phyloP scores from a whole-genome alignment of 2,329 filamentous ascomycete genomes.

The Monosporascus ibericus region DNA sequence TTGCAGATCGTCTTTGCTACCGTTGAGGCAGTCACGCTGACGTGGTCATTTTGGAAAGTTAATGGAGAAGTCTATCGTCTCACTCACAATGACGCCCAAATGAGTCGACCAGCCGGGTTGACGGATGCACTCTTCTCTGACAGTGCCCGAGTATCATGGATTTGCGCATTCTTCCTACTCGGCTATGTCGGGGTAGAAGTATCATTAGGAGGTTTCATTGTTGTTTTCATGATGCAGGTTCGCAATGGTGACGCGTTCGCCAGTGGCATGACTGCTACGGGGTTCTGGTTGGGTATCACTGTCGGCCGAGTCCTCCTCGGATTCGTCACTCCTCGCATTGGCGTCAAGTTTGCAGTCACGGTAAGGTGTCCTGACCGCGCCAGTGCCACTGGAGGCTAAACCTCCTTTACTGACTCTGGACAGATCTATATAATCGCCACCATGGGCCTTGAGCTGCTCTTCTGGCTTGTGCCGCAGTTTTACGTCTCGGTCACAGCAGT shows the following conservation, averaged over 20 bases:
- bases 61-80: conserved; percentile 48
- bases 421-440: conserved; percentile 58
- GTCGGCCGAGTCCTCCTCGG: conserved; percentile 64
- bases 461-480: conserved; percentile 78
- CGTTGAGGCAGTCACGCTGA: conserved; percentile 46
- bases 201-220: conserved; percentile 74
- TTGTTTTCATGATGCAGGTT: conserved; percentile 75
- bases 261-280: conserved; percentile 68
- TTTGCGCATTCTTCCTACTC: conserved; percentile 65
- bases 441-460: conserved; percentile 63
- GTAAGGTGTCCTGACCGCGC: conserved; percentile 14
- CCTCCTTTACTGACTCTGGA: too few relatives aligned
- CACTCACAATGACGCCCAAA: conserved; percentile 19
- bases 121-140: conserved; percentile 34
- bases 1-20: conserved; percentile 43
- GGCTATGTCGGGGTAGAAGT: conserved; percentile 73
- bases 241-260: conserved; percentile 62
- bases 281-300: conserved; percentile 77
- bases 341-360: conserved; percentile 59
- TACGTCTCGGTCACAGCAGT: conserved; percentile 69
- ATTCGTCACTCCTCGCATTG: conserved; percentile 65
- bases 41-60: conserved; percentile 52
- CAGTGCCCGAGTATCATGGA: conserved; percentile 54
- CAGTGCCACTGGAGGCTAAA: too few relatives aligned
- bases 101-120: conserved; percentile 22